These are phyloP conservation scores for Pichia sp. DNA, from an alignment of 1,139 yeast genomes.

Conservation along the genomic window DNA sequence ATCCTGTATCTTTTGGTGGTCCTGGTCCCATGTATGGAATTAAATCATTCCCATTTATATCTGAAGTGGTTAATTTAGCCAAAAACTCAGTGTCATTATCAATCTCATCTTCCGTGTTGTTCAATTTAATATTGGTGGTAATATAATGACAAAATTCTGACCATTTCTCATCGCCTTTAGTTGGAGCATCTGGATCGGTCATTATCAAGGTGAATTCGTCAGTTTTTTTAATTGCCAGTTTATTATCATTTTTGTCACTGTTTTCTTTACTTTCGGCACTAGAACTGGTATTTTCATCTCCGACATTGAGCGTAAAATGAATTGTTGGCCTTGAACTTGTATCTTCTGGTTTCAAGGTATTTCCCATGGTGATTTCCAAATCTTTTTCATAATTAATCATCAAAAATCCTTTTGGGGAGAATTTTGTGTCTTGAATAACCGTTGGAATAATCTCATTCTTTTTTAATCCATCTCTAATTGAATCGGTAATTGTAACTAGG, in stretches of 20 bases:
- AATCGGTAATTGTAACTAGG: slow-evolving; percentile 55
- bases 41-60: slow-evolving; percentile 18
- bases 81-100: background rate
- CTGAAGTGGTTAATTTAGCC: background rate
- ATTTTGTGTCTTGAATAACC: slow-evolving; percentile 36
- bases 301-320: slow-evolving; percentile 50
- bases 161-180: slow-evolving; percentile 75
- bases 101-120: slow-evolving; percentile 12
- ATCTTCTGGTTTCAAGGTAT: slow-evolving; percentile 52
- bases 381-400: slow-evolving; percentile 39
- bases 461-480: slow-evolving; percentile 50
- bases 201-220: slow-evolving; percentile 49
- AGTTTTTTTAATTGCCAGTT: background rate
- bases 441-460: slow-evolving; percentile 60
- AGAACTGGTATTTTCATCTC: background rate
- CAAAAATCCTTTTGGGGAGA: slow-evolving; percentile 27
- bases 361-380: slow-evolving; percentile 72
- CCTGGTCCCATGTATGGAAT: slow-evolving; percentile 67
- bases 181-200: slow-evolving; percentile 95
- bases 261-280: slow-evolving; percentile 35
- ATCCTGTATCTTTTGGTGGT: slow-evolving; percentile 77
- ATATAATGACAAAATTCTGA: slow-evolving; percentile 81
- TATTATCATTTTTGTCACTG: background rate
- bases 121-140: slow-evolving; percentile 51
- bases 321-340: slow-evolving; percentile 61